Evolutionary conservation across 768 basidiomycete species (phyloP), one percentile per base, ranked within the genome.

Genomic region (Tylopilus cervinicoccineus): DNA sequence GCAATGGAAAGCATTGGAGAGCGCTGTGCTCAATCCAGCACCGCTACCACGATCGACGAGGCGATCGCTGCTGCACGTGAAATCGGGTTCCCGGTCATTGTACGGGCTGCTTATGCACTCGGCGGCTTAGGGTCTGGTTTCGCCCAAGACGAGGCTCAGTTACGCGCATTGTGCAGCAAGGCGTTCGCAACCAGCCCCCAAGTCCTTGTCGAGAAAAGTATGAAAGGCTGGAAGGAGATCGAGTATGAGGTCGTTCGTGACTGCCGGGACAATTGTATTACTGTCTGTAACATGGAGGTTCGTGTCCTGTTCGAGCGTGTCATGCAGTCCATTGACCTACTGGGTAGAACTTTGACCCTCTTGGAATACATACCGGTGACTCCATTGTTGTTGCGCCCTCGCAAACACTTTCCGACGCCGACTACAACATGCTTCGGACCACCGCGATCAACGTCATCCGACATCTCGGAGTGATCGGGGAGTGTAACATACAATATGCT

Each of bases 221-320:
- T 98, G 95, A 98, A 98, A 72, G 95, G 95, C 3, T 99, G 95
- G 95, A 98, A 99, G 72, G 95, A 99, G 75, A 95, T 99, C 56
- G 95, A 99, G 73, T 99, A 99, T 59, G 95, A 99, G 65, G 95
- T 99, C 42, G 95, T 98, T 11, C 79, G 95, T 50, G 95, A 99
- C 70, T 97, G 93, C 72, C 78, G 90, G 53, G 91, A 98, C 65
- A 99, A 99, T 66, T 98, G 95, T 65, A 98, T 98, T 72, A 95
- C 94, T 1, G 95, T 98, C 54, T 99, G 95, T 72, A 99, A 99
- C 74, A 99, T 99, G 95, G 95, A 99, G 89, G 94, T 93, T 40
- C 48, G 86, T 65, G 10, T n/a, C 36, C 45, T 26, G 17, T 47
- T 34, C 26, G 27, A 26, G 5, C 24, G 19, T 39, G 4, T 34